Evolutionary conservation across 148 eudicot species (phyloP), one percentile per base, ranked within the genome.

Genomic region (Nepenthes mirabilis): DNA sequence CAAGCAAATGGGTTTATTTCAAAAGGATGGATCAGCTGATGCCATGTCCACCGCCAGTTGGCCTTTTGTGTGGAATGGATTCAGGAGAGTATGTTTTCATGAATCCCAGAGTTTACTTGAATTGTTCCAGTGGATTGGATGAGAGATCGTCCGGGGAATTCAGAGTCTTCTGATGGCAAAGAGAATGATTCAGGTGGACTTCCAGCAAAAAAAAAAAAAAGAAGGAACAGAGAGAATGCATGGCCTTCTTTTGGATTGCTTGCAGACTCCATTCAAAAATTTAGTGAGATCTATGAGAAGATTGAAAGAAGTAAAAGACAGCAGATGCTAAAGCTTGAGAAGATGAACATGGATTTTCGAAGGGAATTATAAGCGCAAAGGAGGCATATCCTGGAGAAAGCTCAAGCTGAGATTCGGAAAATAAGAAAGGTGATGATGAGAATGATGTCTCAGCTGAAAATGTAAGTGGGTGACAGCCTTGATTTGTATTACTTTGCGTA

Each of bases 241-340:
- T 68, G 66, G 37, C 68, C 68, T 56, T 71, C 82, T 45, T 79
- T 83, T 47, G 73, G 65, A 55, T 49, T 86, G 74, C 79, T 89
- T 47, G 97, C 97, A 11, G 83, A 86, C 62, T 88, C 88, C 37
- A 82, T 88, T 61, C 66, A 80, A 55, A 82, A 79, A 65, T 88
- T 85, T 59, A 73, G 84, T 43, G 86, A 80, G 34, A 74, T 79
- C 14, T 88, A 80, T 47, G 83, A 80, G 61, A 83, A 82, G 75
- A 77, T 72, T 33, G 88, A 85, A 67, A 68, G n/a, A 52, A 68
- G 65, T 37, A 82, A 77, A 66, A 75, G 80, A 62, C 65, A 81
- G 64, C 86, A 82, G 60, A 75, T 82, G 81, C 35, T 71, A 33
- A 88, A 83, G 68, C 56, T 88, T 35, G 93, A 83, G 61, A 85